Evolutionary conservation across 2,329 filamentous ascomycete species (phyloP).

Genomic region (Exophiala viscosa): DNA sequence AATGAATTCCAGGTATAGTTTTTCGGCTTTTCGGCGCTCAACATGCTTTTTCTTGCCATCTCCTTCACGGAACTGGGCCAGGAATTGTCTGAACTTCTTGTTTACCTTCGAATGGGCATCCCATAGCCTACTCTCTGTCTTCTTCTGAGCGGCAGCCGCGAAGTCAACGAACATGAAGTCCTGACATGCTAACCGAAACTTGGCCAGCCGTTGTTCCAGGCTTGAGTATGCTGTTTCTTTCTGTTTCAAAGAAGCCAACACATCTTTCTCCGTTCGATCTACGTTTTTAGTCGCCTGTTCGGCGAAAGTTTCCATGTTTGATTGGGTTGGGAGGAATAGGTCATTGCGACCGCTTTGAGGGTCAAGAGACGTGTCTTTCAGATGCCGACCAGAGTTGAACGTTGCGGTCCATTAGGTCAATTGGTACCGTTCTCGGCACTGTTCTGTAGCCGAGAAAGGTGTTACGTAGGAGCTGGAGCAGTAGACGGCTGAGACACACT

Average conservation of each 20-base stretch:
- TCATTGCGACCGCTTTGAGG: slow-evolving; percentile 26
- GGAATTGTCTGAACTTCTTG: slow-evolving; percentile 67
- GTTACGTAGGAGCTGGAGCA: neutral
- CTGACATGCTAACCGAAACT: slow-evolving; percentile 25
- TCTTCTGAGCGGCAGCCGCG: slow-evolving; percentile 53
- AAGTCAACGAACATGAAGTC: slow-evolving; percentile 23
- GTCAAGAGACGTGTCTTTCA: slow-evolving; percentile 25
- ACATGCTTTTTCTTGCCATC: slow-evolving; percentile 53
- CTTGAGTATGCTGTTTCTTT: slow-evolving; percentile 21
- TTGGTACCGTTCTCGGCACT: slow-evolving; percentile 12
- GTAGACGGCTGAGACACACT: neutral
- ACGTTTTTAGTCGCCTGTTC: slow-evolving; percentile 50
- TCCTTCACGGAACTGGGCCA: slow-evolving; percentile 53
- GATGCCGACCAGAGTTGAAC: slow-evolving; percentile 18
- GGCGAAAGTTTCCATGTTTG: slow-evolving; percentile 28
- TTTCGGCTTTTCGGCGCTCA: slow-evolving; percentile 72
- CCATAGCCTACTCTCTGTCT: slow-evolving; percentile 73
- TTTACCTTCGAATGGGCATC: slow-evolving; percentile 73
- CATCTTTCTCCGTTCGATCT: slow-evolving; percentile 41
- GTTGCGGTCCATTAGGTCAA: slow-evolving; percentile 22
- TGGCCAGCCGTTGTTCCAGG: slow-evolving; percentile 23
- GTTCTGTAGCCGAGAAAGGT: slow-evolving; percentile 10
- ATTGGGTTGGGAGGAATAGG: slow-evolving; percentile 13
- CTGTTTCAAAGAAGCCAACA: slow-evolving; percentile 36
- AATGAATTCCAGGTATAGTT: slow-evolving; percentile 77